These are phyloP conservation scores for Rhodotorula taiwanensis DNA, from an alignment of 768 basidiomycete species.

Conservation along the genomic window DNA sequence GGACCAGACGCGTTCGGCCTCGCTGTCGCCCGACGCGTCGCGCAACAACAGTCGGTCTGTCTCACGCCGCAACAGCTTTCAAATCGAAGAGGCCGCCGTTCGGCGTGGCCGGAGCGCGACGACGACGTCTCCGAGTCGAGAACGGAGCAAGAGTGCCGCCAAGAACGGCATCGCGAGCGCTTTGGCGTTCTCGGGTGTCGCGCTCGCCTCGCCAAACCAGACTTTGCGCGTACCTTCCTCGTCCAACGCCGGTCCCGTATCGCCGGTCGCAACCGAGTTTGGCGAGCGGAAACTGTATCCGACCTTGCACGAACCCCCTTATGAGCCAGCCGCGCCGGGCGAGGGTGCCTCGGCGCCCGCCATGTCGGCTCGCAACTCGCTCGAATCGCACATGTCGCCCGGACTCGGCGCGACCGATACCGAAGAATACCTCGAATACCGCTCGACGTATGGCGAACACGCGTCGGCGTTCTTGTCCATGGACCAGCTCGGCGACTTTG, in stretches of 20 bases:
- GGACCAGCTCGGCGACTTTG: constrained; percentile 39
- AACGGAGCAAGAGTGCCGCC: neutral
- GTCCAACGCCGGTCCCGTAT: neutral
- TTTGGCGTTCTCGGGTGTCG: constrained; percentile 28
- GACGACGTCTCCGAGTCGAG: too few species aligned
- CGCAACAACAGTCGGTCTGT: neutral
- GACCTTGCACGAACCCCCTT: too few species aligned
- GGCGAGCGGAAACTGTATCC: neutral
- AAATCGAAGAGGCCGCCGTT: too few species aligned
- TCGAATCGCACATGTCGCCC: constrained; percentile 11
- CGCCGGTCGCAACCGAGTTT: too few species aligned
- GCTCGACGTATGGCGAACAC: neutral
- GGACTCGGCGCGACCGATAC: neutral
- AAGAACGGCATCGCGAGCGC: constrained; percentile 32
- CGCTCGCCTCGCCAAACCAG: constrained; percentile 25
- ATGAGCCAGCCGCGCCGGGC: neutral
- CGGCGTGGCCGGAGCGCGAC: neutral
- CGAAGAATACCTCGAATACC: neutral
- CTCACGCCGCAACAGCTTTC: constrained; percentile 14
- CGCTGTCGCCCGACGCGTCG: constrained; percentile 9
- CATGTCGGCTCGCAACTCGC: constrained; percentile 8
- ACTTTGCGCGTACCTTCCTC: constrained; percentile 17
- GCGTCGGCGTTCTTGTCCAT: constrained; percentile 29
- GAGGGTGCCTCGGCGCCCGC: neutral
- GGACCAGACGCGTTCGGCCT: neutral